Conservation (phyloP, 805 yeast species). For the Teunomyces panamensis region DNA sequence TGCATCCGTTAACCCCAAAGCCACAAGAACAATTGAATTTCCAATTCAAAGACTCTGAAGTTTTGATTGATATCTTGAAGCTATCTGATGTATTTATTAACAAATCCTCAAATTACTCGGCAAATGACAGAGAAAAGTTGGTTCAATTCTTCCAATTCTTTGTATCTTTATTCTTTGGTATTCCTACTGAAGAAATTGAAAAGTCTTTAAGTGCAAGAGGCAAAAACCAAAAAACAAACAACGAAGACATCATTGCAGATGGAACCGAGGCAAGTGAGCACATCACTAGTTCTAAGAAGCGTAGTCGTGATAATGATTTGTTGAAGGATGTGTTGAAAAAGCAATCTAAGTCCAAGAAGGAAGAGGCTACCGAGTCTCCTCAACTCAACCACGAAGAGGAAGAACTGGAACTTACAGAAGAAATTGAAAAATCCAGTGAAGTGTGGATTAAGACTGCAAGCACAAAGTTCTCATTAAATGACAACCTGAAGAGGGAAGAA, state of each 20-base stretch:
- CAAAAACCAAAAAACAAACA: slow-evolving; percentile 10
- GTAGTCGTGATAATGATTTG: slow-evolving; percentile 53
- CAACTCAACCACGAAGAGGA: slow-evolving; percentile 26
- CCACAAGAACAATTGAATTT: slow-evolving; percentile 75
- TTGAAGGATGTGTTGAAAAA: slow-evolving; percentile 60
- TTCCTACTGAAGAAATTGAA: slow-evolving; percentile 49
- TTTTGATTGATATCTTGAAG: slow-evolving; percentile 70
- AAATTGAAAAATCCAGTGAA: slow-evolving; percentile 37
- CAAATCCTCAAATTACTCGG: slow-evolving; percentile 71
- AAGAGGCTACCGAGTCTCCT: slow-evolving; percentile 35
- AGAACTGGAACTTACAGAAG: slow-evolving; percentile 29
- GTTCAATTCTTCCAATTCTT: slow-evolving; percentile 69
- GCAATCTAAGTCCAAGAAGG: slow-evolving; percentile 38
- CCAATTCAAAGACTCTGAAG: slow-evolving; percentile 59
- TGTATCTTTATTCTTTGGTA: slow-evolving; percentile 66
- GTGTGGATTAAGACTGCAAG: slow-evolving; percentile 40
- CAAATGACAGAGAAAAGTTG: slow-evolving; percentile 74
- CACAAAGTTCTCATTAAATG: slow-evolving; percentile 27
- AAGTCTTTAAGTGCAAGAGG: slow-evolving; percentile 27
- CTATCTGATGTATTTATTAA: slow-evolving; percentile 65
- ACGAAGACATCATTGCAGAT: slow-evolving; percentile 13
- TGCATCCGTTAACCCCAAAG: slow-evolving; percentile 81
- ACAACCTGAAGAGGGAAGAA: slow-evolving; percentile 19
- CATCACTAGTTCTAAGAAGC: slow-evolving; percentile 39
- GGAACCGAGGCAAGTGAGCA: slow-evolving; percentile 14